Evolutionary conservation across 495 filamentous ascomycete genomes (phyloP), one percentile per base, ranked within the genome.

Genomic region (Aspergillus leporis): DNA sequence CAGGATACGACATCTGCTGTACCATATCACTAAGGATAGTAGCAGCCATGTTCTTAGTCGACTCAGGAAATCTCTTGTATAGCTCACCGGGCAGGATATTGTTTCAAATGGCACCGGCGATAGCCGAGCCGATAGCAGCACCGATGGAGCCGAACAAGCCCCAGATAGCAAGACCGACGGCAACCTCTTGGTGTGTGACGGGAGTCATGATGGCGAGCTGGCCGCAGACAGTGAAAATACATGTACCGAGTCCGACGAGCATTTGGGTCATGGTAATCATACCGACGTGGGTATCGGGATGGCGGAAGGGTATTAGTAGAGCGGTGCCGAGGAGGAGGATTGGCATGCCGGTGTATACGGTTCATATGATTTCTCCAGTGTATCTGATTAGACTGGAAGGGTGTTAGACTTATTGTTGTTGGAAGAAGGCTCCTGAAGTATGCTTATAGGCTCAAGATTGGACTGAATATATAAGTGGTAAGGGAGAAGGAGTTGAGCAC

Each of bases 261-360:
- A 90, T 85, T 66, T 90, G 84, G 62, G 79, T 84, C 81, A 89
- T 86, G 66, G 87, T 74, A 21, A 91, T 73, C 66, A 84, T 85
- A 10, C 85, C 87, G 22, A 87, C 67, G 53, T 76, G 60, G 22
- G 72, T 74, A 52, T 76, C 69, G 55, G 81, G 78, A 22, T 83
- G 79, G 34, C 87, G 83, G 78, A 88, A 90, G 60, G 66, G 81
- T 61, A 75, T 87, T 74, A 88, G 78, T 36, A 87, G 81, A 18
- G 85, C 80, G 3, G 65, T 61, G 7, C 64, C 78, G 28, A 87
- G 79, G 40, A 87, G 74, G 61, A 77, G 74, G 38, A 89, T 62
- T 3, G 85, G 84, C 0, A 88, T 61, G 56, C 76, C 85, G 66
- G 83, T 78, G 72, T 81, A 71, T 53, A 78, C 78, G 7, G 79